Evolutionary conservation across 1,284 basidiomycete genomes (phyloP).

Genomic region (Schizophyllum commune): DNA sequence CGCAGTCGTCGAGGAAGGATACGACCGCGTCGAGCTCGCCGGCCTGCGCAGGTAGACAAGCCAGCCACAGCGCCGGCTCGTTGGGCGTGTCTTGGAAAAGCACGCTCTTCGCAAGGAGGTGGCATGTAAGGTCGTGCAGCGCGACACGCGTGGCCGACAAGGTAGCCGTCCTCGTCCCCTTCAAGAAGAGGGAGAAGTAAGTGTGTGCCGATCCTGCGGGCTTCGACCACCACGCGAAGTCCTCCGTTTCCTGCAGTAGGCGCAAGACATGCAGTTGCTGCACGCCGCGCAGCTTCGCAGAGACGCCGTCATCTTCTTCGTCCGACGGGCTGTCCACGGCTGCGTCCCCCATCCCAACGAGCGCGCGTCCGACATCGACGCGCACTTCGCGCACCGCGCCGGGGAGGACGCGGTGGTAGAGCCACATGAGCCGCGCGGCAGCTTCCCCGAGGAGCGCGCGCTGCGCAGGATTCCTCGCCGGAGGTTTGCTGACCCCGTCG

Average conservation of each 20-base stretch:
- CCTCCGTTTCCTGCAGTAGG: conserved; percentile 62
- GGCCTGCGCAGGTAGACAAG: conserved; percentile 43
- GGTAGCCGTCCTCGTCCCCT: conserved; percentile 43
- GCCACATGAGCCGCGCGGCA: conserved; percentile 72
- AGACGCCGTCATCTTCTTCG: conserved; percentile 5
- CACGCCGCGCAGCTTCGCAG: conserved; percentile 45
- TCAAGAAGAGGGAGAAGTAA: conserved; percentile 63
- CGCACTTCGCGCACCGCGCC: conserved; percentile 67
- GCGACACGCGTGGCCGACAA: conserved; percentile 11
- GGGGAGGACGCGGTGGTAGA: conserved; percentile 78
- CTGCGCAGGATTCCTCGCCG: conserved; percentile 19
- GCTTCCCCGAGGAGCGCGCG: conserved; percentile 66
- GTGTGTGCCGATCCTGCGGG: conserved; percentile 42
- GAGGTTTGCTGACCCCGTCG: no score
- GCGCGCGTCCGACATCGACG: conserved; percentile 81
- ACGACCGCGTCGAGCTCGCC: conserved; percentile 59
- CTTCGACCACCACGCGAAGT: conserved; percentile 74
- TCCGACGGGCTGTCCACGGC: neutral
- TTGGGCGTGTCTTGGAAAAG: conserved; percentile 76
- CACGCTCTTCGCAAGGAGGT: conserved; percentile 60
- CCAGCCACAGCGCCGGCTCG: conserved; percentile 76
- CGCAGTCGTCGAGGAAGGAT: conserved; percentile 80
- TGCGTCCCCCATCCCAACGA: conserved; percentile 41
- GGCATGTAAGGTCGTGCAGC: conserved; percentile 49
- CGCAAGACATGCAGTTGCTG: conserved; percentile 77